A percentile compares a stretch with the other conserved stretches of the same genome.
These are phyloP conservation scores for Carex littledalei DNA, from an alignment of 176 grass and related monocot genomes.

Conservation along the genomic window DNA sequence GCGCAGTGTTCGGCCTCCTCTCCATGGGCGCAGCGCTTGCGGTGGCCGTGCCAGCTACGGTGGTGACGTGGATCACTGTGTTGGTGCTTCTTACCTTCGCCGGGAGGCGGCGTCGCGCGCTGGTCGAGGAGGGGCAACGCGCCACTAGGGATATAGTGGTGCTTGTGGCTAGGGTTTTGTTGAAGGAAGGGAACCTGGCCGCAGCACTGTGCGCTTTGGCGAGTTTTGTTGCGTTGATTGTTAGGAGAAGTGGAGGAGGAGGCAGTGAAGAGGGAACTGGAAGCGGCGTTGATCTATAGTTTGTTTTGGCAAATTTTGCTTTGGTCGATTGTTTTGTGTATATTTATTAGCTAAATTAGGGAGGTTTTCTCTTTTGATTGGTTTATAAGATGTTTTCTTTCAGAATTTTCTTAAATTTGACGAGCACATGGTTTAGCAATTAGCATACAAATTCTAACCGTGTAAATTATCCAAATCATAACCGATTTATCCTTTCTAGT, in stretches of 20 bases:
- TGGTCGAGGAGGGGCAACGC: conserved; percentile 54
- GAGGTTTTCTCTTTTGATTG: neutral
- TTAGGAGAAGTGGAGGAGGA: conserved; percentile 11
- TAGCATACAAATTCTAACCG: conserved; percentile 4
- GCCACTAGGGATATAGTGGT: conserved; percentile 57
- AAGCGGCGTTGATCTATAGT: neutral
- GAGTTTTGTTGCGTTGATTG: conserved; percentile 43
- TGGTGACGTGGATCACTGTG: conserved; percentile 82
- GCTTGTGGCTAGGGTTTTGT: conserved; percentile 45
- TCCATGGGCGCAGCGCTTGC: conserved; percentile 76
- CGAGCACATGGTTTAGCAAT: neutral
- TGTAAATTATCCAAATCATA: conserved; percentile 1
- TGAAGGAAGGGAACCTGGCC: conserved; percentile 52
- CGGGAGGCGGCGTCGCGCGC: conserved; percentile 32
- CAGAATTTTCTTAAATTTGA: neutral
- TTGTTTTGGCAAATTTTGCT: neutral
- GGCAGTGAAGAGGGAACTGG: neutral
- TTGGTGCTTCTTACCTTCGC: conserved; percentile 85
- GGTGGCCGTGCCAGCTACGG: conserved; percentile 65
- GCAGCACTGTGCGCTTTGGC: conserved; percentile 45
- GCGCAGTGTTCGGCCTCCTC: conserved; percentile 70
- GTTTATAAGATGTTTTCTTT: neutral
- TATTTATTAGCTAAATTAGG: neutral
- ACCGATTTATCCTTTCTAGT: neutral
- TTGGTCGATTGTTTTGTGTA: neutral